phyloP scores from a whole-genome alignment of 23 red algal species.

The Pyropia haitanensis region DNA sequence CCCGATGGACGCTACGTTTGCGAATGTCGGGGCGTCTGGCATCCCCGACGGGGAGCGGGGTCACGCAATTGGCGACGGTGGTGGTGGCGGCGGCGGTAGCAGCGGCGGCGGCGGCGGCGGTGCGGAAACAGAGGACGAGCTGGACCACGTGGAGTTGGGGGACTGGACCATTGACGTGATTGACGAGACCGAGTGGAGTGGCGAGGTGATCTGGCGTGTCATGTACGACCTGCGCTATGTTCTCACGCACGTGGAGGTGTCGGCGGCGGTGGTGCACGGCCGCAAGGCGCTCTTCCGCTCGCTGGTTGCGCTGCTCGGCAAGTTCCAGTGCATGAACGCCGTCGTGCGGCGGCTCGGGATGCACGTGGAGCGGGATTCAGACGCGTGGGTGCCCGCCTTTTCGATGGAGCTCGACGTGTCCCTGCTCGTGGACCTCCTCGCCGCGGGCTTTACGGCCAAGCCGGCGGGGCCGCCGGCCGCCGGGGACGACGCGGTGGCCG shows the following conservation, averaged over 20 bases:
- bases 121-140: no score
- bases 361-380: slow-evolving; percentile 28
- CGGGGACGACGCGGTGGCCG: neutral
- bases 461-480: no score
- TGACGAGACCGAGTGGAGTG: no score
- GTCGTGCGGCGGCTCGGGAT: slow-evolving; percentile 22
- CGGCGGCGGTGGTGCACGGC: slow-evolving; percentile 34
- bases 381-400: slow-evolving; percentile 22
- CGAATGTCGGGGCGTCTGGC: no score
- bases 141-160: no score
- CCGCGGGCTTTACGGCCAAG: slow-evolving; percentile 24
- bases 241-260: slow-evolving; percentile 49
- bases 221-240: slow-evolving; percentile 68
- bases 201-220: slow-evolving; percentile 19
- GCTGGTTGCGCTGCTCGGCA: slow-evolving; percentile 33
- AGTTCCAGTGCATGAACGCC: slow-evolving; percentile 56
- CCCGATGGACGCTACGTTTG: no score
- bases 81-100: no score
- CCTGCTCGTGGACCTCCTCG: slow-evolving; percentile 44
- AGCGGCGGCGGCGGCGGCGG: no score
- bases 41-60: no score
- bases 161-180: no score
- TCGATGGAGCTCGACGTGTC: slow-evolving; percentile 50
- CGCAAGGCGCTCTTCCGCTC: slow-evolving; percentile 26
- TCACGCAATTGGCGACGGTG: no score